These are phyloP conservation scores for Oryza glumipatula DNA, from an alignment of 176 grass and related monocot genomes.

Conservation along the genomic window DNA sequence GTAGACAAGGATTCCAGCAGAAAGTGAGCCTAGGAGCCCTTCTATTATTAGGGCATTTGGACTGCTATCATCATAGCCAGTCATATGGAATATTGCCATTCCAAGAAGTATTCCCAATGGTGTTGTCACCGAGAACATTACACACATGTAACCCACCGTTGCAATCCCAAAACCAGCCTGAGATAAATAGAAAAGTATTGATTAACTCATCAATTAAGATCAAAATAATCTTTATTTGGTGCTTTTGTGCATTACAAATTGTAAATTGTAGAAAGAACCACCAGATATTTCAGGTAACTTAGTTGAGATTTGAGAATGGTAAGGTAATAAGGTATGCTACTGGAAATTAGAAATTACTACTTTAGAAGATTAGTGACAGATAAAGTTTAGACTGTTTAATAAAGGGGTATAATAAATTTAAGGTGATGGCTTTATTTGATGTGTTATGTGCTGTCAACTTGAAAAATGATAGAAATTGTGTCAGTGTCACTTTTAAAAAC, in stretches of 20 bases:
- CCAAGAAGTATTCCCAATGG: constrained; percentile 90
- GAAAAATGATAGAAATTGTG: neutral
- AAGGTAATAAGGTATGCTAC: neutral
- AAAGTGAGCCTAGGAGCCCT: constrained; percentile 88
- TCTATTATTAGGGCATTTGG: constrained; percentile 90
- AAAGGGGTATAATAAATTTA: neutral
- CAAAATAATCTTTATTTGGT: neutral
- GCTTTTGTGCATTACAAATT: neutral
- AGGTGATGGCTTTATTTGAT: constrained; percentile 3
- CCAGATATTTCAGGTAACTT: constrained; percentile 11
- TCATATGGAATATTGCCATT: constrained; percentile 89
- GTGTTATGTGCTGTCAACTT: neutral
- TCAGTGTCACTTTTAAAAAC: constrained; percentile 19
- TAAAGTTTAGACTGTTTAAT: neutral
- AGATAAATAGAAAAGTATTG: constrained; percentile 33
- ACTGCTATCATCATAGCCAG: constrained; percentile 90
- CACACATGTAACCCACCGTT: constrained; percentile 90
- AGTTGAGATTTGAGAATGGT: neutral
- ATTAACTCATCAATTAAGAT: constrained; percentile 27
- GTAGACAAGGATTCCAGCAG: constrained; percentile 84
- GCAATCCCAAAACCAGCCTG: constrained; percentile 90
- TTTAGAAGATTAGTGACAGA: neutral
- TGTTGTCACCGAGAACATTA: constrained; percentile 96
- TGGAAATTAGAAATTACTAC: constrained; percentile 22
- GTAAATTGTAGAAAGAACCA: neutral